Evolutionary conservation across 2,329 filamentous ascomycete genomes (phyloP), one percentile per base, ranked within the genome.

Genomic region (Arachnomyces sp.): DNA sequence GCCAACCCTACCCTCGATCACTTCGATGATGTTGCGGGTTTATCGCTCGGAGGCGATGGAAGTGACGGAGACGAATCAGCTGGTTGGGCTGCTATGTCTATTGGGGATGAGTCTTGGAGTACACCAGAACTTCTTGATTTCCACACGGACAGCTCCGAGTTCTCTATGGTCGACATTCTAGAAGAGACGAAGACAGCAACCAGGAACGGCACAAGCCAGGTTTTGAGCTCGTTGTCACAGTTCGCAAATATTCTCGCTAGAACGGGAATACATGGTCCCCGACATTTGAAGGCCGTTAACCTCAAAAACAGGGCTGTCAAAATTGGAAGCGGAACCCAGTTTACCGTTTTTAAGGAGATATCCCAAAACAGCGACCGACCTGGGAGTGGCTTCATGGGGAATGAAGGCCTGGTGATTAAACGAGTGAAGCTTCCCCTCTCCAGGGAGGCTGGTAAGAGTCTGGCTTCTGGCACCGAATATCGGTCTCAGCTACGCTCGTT

Each of bases 341-440:
- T 57, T 28, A 55, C 52, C 7, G 53, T 57, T 3, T 57, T 50
- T 40, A 48, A 48, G 30, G 53, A 55, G 11, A 28, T 36, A 15
- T 4, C 21, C 11, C 32, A 13, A 7, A 37, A 35, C 15, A 25
- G 21, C 21, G 21, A 25, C 9, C 21, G 9, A 9, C 21, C 21
- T 25, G 21, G 21, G 21, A 25, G 21, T 9, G 21, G 21, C 21
- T 41, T 45, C 31, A 38, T 43, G 1, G 37, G 45, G 5, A 51
- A 50, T 32, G 45, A 56, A 34, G 51, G 46, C 7, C 35, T 54
- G 17, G 54, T 56, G 3, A 47, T 56, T 14, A 57, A 57, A 38
- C 52, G 53, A 6, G 51, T 57, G 31, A 57, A 54, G 36, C 43
- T 57, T 17, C 48, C 49, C 3, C 45, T 57, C 11, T 47, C 52